Evolutionary conservation across 495 filamentous ascomycete species (phyloP), one percentile per base, ranked within the genome.

Genomic region (Platismatia glauca): DNA sequence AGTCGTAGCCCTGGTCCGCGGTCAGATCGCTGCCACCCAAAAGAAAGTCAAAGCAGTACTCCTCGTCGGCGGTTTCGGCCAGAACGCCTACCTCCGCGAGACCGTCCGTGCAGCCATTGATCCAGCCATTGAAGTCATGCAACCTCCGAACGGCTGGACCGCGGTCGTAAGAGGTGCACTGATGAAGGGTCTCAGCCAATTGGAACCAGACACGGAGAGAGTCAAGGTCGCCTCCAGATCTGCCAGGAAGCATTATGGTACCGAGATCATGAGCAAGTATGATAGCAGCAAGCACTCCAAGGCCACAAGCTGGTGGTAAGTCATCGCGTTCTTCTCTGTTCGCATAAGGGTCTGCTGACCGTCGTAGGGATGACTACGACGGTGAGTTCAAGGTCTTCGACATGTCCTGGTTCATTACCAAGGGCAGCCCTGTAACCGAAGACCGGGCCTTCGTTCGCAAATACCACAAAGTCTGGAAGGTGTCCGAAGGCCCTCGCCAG

Each of bases 1-100:
- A 64, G 84, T 87, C 9, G 81, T 82, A 58, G 79, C 82, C 57
- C 72, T 88, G 16, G 83, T 87, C 6, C 77, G 86, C 63, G 82
- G 83, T 3, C 85, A 88, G 68, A 83, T 86, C 16, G 39, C 58
- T n/a, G 64, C 59, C 41, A 67, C 68, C 20, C 63, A 65, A 22
- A 52, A 57, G 55, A 57, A 60, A 7, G 64, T 76, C 3, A 71
- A 67, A 60, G 84, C 84, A 18, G 85, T 88, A 59, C 80, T 87
- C 59, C 73, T 87, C 35, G 84, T 88, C 12, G 85, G 85, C 59
- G 85, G 84, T 22, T 88, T 88, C 69, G 85, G 84, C 0, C 82
- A 86, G 69, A 84, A 78, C 66, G 79, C 84, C 57, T 87, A 85
- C 69, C 81, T 87, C 16, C 68, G 67, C 31, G 66, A 70, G 33